These are phyloP conservation scores for Rubia balearica DNA, from an alignment of 305 asterid species.

Conservation along the genomic window DNA sequence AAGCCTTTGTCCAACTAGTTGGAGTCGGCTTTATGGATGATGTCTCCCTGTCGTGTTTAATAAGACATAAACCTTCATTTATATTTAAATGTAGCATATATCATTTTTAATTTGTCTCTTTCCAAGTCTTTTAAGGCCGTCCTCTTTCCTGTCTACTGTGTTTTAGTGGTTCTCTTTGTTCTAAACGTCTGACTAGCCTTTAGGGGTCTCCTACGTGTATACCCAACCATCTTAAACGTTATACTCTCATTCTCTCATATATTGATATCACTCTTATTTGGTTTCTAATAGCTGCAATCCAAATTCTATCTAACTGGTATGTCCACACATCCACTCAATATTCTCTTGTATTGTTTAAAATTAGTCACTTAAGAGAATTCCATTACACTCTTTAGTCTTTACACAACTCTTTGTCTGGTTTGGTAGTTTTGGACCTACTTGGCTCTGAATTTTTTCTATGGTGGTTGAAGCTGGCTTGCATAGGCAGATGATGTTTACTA, in stretches of 20 bases:
- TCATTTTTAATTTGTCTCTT: neutral
- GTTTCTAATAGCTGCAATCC: too few relatives aligned
- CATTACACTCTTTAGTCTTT: neutral
- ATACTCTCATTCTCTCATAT: neutral
- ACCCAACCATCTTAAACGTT: neutral
- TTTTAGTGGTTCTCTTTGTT: neutral
- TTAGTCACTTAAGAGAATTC: neutral
- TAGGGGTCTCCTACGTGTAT: neutral
- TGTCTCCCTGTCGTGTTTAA: neutral
- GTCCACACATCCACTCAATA: neutral
- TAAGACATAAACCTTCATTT: neutral
- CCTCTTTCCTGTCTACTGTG: neutral
- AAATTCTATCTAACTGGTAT: neutral
- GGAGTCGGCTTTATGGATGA: neutral
- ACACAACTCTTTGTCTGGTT: neutral
- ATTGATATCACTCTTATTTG: neutral
- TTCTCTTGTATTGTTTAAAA: neutral
- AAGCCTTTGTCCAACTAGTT: neutral
- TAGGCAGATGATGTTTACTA: neutral
- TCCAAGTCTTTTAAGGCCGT: neutral
- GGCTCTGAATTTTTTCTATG: neutral
- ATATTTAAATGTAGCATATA: neutral
- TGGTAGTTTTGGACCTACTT: neutral
- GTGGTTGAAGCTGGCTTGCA: neutral
- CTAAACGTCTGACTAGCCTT: neutral